Conservation (phyloP, 495 filamentous ascomycete genomes). For the Pyronema domesticum region DNA sequence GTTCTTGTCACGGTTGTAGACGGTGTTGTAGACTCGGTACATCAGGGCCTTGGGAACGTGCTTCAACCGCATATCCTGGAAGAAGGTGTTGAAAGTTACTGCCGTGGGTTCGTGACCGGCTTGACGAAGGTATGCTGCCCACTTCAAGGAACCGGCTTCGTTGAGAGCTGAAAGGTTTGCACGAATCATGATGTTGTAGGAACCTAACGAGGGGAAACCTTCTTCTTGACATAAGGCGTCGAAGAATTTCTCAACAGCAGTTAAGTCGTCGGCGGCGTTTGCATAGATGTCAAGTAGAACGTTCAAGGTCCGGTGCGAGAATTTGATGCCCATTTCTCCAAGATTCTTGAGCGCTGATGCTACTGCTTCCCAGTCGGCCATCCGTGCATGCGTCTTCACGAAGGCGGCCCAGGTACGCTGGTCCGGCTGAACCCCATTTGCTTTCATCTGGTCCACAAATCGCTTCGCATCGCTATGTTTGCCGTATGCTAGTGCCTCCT, state of each 20-base stretch:
- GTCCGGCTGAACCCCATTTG: constrained; percentile 12
- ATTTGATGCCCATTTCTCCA: constrained; percentile 10
- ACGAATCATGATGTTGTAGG: constrained; percentile 23
- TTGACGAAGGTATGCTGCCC: constrained; percentile 12
- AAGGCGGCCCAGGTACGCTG: constrained; percentile 18
- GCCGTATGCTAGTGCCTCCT: constrained; percentile 13
- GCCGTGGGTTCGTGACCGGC: constrained; percentile 14
- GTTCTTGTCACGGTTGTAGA: not conserved
- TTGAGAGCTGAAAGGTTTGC: constrained; percentile 7
- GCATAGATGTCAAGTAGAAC: constrained; percentile 13
- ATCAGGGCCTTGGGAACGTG: not conserved
- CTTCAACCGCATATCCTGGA: constrained; percentile 12
- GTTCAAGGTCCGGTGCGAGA: constrained; percentile 15
- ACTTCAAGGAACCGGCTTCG: constrained; percentile 4
- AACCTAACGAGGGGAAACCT: constrained; percentile 5
- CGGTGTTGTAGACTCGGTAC: constrained; percentile 1
- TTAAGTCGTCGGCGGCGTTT: not conserved
- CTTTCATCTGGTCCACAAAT: constrained; percentile 16
- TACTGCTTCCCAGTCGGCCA: constrained; percentile 15
- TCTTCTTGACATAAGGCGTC: constrained; percentile 10
- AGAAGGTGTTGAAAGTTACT: constrained; percentile 18
- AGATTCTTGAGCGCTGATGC: constrained; percentile 14
- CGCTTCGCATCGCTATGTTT: constrained; percentile 8
- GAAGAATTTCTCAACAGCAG: constrained; percentile 14
- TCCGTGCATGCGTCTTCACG: constrained; percentile 13